phyloP scores from a whole-genome alignment of 306 rosid genomes.

The Geum urbanum region DNA sequence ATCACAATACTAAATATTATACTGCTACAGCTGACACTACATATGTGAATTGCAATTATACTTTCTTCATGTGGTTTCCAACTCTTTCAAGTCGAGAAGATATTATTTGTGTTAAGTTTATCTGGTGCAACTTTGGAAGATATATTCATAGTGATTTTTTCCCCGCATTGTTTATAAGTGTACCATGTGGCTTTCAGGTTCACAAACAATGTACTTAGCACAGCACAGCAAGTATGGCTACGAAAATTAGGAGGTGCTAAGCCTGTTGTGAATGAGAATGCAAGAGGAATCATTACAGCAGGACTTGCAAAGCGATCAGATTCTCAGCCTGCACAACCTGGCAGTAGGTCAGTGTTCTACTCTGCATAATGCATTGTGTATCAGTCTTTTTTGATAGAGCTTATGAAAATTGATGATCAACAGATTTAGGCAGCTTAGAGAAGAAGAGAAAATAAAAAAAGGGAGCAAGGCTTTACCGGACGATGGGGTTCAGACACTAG shows the following conservation, averaged over 20 bases:
- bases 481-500: conserved; percentile 56
- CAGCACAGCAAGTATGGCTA: conserved; percentile 98
- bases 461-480: conserved; percentile 51
- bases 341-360: conserved; percentile 66
- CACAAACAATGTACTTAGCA: conserved; percentile 88
- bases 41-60: neutral
- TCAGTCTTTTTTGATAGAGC: conserved; percentile 4
- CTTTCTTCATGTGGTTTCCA: neutral
- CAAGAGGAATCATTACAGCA: conserved; percentile 88
- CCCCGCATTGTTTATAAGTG: neutral
- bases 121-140: neutral
- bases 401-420: conserved; percentile 24
- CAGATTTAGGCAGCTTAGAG: conserved; percentile 73
- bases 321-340: conserved; percentile 51
- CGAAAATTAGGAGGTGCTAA: conserved; percentile 95
- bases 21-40: neutral
- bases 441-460: conserved; percentile 55
- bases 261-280: conserved; percentile 70
- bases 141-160: neutral
- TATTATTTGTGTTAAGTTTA: neutral
- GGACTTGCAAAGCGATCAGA: conserved; percentile 88
- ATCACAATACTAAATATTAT: neutral
- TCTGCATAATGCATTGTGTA: conserved; percentile 8
- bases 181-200: conserved; percentile 48
- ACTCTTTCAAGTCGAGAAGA: neutral